Conservation (phyloP, 805 yeast species). For the Suhomyces sp. region DNA sequence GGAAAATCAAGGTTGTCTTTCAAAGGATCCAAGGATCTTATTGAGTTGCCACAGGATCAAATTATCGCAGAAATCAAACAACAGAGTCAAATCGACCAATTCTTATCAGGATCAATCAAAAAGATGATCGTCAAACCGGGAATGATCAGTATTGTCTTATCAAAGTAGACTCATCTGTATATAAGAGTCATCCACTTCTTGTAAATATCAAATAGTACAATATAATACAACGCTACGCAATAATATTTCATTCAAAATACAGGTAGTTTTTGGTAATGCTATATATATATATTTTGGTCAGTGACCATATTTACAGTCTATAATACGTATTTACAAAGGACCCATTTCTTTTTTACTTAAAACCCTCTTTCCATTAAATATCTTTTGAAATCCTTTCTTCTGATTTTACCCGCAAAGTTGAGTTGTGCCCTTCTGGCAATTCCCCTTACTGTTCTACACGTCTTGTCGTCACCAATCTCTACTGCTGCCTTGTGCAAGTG, state of each 20-base stretch:
- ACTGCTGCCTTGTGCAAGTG: constrained; percentile 28
- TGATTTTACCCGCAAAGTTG: constrained; percentile 37
- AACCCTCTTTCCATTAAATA: constrained; percentile 33
- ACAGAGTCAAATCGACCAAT: background rate
- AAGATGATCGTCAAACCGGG: constrained; percentile 56
- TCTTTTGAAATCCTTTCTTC: constrained; percentile 30
- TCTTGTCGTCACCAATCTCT: constrained; percentile 29
- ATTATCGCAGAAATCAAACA: constrained; percentile 33
- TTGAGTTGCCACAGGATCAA: constrained; percentile 27
- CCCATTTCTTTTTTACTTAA: constrained; percentile 7
- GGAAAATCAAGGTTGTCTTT: constrained; percentile 62
- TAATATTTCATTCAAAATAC: no score
- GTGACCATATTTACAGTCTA: background rate
- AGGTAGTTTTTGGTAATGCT: background rate
- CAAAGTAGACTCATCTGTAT: constrained; percentile 9
- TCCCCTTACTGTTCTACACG: constrained; percentile 30
- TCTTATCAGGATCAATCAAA: constrained; percentile 35
- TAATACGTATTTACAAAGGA: constrained; percentile 8
- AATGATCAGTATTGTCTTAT: constrained; percentile 43
- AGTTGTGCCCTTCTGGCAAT: constrained; percentile 35
- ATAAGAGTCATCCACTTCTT: background rate
- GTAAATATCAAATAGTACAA: constrained; percentile 1
- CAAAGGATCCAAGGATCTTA: constrained; percentile 32
- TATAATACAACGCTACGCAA: background rate
- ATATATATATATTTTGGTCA: constrained; percentile 2